A percentile compares a stretch with the other conserved stretches of the same genome.
Conservation (phyloP, 345 rosid genomes). For the Eucalyptus tenuipes region DNA sequence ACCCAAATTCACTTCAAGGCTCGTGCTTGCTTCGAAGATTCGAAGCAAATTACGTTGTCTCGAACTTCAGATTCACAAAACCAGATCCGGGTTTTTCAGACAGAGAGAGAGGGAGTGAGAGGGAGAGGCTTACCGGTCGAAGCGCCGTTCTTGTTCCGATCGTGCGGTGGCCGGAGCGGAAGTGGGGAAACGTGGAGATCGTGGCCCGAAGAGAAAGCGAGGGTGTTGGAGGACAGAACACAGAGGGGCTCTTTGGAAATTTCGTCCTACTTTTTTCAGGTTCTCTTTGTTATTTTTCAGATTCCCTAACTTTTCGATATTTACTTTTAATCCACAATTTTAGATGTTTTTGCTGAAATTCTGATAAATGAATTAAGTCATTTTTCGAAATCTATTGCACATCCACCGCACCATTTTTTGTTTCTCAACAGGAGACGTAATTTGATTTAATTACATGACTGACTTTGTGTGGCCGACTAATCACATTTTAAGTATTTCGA, state of each 20-base stretch:
- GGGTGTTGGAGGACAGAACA: not conserved
- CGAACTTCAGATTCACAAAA: not conserved
- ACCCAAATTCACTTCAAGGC: not conserved
- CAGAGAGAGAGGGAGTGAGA: not conserved
- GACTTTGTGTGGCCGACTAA: not conserved
- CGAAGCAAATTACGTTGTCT: not conserved
- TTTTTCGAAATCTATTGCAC: too few species aligned
- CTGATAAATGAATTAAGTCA: not conserved
- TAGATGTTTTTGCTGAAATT: not conserved
- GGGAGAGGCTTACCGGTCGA: not conserved
- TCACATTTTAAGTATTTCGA: too few species aligned
- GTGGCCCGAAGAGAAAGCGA: not conserved
- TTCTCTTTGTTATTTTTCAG: not conserved
- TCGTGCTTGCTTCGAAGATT: not conserved
- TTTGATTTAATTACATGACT: not conserved
- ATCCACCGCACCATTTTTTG: accelerated
- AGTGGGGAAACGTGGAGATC: not conserved
- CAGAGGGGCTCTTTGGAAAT: not conserved
- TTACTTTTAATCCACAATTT: not conserved
- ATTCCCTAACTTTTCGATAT: not conserved
- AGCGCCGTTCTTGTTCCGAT: not conserved
- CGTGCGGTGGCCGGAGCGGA: not conserved
- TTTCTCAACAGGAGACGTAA: accelerated
- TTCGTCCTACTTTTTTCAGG: not conserved
- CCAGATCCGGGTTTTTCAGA: not conserved